Evolutionary conservation across 1,284 basidiomycete species (phyloP), one percentile per base, ranked within the genome.

Genomic region (Rhodofomes roseus): DNA sequence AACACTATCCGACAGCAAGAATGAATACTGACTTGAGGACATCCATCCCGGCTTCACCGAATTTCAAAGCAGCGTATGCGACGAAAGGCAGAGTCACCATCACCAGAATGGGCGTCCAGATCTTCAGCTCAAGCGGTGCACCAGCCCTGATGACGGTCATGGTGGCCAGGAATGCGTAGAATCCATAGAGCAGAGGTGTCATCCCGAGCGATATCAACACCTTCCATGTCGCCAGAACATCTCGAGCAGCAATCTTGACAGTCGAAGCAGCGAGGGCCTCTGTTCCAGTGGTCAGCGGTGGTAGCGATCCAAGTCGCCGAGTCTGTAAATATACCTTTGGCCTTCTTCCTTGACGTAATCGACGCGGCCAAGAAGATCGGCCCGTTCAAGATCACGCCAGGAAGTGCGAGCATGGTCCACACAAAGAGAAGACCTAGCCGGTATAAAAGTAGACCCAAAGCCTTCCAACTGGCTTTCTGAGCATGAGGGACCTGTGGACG

Each of bases 161-260:
- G 20, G 92, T 92, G 11, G 95, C 93, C 37, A 96, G 69, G 67
- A 90, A 75, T 36, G 93, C 92, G 74, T 97, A 98, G 65, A 90
- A 75, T 8, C 83, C 74, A 77, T 99, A 99, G 36, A 99, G 78
- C 7, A 97, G 77, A 7, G 97, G 96, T 7, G 94, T 90, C 40
- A 95, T 80, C 23, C 91, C 97, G 55, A 99, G 80, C 12, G 95
- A 96, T 57, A 99, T 96, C 51, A 99, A 83, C 34, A 99, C 88
- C 74, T 99, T 99, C 97, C 97, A 99, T 2, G 96, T 96, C 0
- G 95, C 97, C 18, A 99, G 79, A 14, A 99, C 97, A 72, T 99
- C 97, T 54, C 93, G 86, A 29, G 90, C 97, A 37, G 93, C 92
- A 60, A 99, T 86, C 77, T 99, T 99, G 72, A 99, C 97, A 11